Evolutionary conservation across 148 eudicot genomes (phyloP).

Genomic region (Rhododendron mucronatum): DNA sequence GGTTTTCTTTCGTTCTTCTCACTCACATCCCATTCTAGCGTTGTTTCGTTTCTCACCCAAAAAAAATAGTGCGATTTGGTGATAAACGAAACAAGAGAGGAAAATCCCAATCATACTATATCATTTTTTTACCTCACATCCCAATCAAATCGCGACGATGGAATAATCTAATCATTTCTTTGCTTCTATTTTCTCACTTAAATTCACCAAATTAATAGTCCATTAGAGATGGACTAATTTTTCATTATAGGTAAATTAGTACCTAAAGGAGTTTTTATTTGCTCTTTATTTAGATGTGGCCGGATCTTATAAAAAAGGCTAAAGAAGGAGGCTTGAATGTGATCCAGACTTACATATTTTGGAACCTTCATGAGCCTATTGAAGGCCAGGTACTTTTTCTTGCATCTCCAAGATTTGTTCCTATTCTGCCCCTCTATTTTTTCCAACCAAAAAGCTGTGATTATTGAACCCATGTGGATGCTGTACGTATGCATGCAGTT

Average conservation of each 20-base stretch:
- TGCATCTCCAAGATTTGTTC: neutral
- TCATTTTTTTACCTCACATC: no score
- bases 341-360: conserved; percentile 55
- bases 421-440: neutral
- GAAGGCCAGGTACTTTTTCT: conserved; percentile 41
- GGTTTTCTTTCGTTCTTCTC: neutral
- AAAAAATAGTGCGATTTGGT: neutral
- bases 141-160: neutral
- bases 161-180: neutral
- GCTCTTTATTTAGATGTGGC: conserved; percentile 40
- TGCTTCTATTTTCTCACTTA: neutral
- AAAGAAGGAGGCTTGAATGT: conserved; percentile 53
- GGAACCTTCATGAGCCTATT: conserved; percentile 61
- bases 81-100: neutral
- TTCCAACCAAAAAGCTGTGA: neutral
- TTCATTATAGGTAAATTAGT: neutral
- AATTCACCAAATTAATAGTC: neutral
- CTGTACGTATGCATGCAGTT: conserved; percentile 33
- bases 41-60: no score
- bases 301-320: conserved; percentile 33
- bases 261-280: neutral
- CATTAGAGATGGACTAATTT: neutral
- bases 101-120: neutral
- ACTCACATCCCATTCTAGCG: neutral
- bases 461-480: neutral